Evolutionary conservation across 257 asterid species (phyloP).

Genomic region (Primulina eburnea): DNA sequence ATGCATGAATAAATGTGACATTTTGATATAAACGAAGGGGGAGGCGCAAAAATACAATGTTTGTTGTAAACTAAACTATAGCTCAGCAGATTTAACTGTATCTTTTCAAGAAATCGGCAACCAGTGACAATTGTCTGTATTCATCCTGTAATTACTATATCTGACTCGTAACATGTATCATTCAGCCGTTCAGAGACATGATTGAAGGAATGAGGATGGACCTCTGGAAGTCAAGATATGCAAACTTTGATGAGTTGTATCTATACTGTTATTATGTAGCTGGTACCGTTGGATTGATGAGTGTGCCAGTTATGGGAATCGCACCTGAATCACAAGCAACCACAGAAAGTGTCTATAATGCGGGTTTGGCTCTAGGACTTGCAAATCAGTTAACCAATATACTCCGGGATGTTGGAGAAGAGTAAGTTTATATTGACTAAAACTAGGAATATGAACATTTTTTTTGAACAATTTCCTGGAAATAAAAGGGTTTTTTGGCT

Average conservation of each 20-base stretch:
- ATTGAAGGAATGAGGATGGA: conserved; percentile 98
- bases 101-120: neutral
- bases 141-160: neutral
- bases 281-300: conserved; percentile 98
- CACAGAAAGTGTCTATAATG: conserved; percentile 80
- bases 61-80: neutral
- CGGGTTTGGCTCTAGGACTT: conserved; percentile 78
- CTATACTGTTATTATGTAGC: conserved; percentile 95
- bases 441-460: conserved; percentile 1
- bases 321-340: conserved; percentile 86
- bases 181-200: conserved; percentile 97
- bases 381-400: conserved; percentile 96
- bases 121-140: neutral
- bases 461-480: neutral
- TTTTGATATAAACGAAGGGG: neutral
- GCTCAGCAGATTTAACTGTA: neutral
- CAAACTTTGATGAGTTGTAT: conserved; percentile 81
- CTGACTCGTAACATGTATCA: neutral
- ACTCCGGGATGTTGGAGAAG: conserved; percentile 97
- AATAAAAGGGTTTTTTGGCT: neutral
- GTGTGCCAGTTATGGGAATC: conserved; percentile 98
- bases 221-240: conserved; percentile 83
- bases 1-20: neutral
- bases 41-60: neutral
- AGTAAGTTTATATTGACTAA: conserved; percentile 48